A percentile compares a stretch with the other conserved stretches of the same genome.
phyloP scores from a whole-genome alignment of 257 asterid genomes.

The Handroanthus guayacan region DNA sequence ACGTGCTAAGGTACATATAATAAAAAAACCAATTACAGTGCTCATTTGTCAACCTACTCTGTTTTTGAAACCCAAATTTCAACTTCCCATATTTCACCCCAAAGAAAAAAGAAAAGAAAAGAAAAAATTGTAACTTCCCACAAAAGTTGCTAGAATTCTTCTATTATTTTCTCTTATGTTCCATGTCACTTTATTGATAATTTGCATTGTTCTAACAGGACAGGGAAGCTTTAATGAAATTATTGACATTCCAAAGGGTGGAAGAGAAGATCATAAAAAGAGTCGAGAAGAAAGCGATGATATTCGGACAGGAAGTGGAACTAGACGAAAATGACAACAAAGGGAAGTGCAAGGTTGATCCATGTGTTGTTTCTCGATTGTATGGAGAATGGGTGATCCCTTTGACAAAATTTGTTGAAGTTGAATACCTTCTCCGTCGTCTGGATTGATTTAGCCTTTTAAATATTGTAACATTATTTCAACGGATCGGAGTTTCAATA shows the following conservation, averaged over 20 bases:
- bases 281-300: constrained; percentile 78
- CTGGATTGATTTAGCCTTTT: constrained; percentile 35
- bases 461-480: not conserved
- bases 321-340: constrained; percentile 34
- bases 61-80: not conserved
- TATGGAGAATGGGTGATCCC: constrained; percentile 89
- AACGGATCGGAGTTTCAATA: not conserved
- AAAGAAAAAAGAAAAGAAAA: no score
- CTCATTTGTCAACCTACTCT: not conserved
- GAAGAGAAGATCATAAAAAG: constrained; percentile 78
- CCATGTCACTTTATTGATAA: not conserved
- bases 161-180: no score
- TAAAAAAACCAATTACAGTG: not conserved
- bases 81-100: no score
- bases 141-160: no score
- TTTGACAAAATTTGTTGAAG: constrained; percentile 78
- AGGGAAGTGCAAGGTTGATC: constrained; percentile 65
- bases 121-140: not conserved
- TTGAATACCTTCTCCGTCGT: constrained; percentile 83
- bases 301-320: constrained; percentile 75
- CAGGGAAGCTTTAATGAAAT: constrained; percentile 68
- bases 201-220: constrained; percentile 54
- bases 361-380: constrained; percentile 54
- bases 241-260: constrained; percentile 73
- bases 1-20: constrained; percentile 62